Evolutionary conservation across 73 alveolate genomes (phyloP), one percentile per base, ranked within the genome.

Genomic region (Paramecium primaurelia): DNA sequence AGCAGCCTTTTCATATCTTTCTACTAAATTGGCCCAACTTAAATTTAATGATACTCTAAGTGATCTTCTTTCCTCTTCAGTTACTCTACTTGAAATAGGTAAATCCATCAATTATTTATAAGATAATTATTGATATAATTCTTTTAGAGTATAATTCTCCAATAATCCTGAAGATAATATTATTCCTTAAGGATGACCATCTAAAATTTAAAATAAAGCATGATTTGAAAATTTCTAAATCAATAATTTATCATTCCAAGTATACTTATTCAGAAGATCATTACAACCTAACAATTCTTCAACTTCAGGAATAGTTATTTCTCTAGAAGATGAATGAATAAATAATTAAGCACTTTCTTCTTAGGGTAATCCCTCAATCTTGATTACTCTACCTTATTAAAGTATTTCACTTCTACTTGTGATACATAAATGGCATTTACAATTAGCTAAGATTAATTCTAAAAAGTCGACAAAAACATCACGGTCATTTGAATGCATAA

Each of bases 181-280:
- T 9, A 80, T 80, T 20, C 91, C 91, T 49, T 80, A 80, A 11
- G 91, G 91, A 80, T 80, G 91, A 12, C 91, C 91, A 80, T 80
- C 91, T 47, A 80, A 28, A 7, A 80, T 80, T 49, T 45, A 8
- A 47, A 80, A 40, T 0, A 80, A 26, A 26, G 91, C 45, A 80
- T 80, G 91, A 42, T 34, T 49, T 3, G 91, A 34, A 11, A 80
- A 42, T 45, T 49, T 80, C 34, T 47, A 22, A 3, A 80, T 80
- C 18, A 47, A 25, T 44, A 47, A n/a, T 49, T 80, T 80, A 45
- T 40, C 71, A 80, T 80, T 80, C 73, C 47, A 80, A 32, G 36
- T 47, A 80, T 26, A 42, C 6, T 47, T 80, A 38, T 36, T 38
- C 11, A 54, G 32, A 14, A 75, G 34, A 38, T 75, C 88, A 75